phyloP scores from a whole-genome alignment of 164 flowering plant species.

The Hamamelis virginiana region DNA sequence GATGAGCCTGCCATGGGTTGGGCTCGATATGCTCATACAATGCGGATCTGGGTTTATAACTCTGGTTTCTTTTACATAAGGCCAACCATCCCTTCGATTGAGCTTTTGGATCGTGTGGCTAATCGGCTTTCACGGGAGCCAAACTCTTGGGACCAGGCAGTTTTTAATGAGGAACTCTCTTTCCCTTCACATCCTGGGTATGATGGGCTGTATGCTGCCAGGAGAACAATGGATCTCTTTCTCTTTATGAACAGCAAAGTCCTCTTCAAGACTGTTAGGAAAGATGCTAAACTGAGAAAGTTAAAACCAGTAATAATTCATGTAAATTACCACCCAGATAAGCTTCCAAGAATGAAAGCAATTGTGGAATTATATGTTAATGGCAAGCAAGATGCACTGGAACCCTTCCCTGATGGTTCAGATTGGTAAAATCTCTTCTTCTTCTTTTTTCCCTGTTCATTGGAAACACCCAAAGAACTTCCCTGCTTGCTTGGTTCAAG shows the following conservation, averaged over 20 bases:
- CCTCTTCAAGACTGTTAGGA: conserved; percentile 84
- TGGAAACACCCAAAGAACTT: no score
- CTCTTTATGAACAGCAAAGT: conserved; percentile 94
- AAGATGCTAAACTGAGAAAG: conserved; percentile 62
- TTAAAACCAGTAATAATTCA: conserved; percentile 85
- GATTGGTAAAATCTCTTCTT: conserved; percentile 34
- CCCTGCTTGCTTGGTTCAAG: conserved; percentile 48
- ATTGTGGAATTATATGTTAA: conserved; percentile 73
- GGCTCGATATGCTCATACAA: conserved; percentile 94
- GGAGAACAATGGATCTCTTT: conserved; percentile 82
- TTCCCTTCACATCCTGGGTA: conserved; percentile 93
- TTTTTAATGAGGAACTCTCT: conserved; percentile 87
- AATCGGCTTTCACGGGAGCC: conserved; percentile 45
- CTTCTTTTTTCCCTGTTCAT: no score
- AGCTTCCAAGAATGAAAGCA: conserved; percentile 84
- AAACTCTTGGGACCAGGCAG: conserved; percentile 91
- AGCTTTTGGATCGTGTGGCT: conserved; percentile 93
- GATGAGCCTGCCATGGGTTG: conserved; percentile 46
- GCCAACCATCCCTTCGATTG: conserved; percentile 92
- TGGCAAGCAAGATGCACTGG: conserved; percentile 82
- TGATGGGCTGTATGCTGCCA: conserved; percentile 86
- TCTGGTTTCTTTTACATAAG: conserved; percentile 94
- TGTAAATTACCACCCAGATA: conserved; percentile 93
- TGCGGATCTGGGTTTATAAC: conserved; percentile 94
- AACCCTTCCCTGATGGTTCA: conserved; percentile 89